These are phyloP conservation scores for Quercus mongolica DNA, from an alignment of 306 rosid genomes.

Conservation along the genomic window DNA sequence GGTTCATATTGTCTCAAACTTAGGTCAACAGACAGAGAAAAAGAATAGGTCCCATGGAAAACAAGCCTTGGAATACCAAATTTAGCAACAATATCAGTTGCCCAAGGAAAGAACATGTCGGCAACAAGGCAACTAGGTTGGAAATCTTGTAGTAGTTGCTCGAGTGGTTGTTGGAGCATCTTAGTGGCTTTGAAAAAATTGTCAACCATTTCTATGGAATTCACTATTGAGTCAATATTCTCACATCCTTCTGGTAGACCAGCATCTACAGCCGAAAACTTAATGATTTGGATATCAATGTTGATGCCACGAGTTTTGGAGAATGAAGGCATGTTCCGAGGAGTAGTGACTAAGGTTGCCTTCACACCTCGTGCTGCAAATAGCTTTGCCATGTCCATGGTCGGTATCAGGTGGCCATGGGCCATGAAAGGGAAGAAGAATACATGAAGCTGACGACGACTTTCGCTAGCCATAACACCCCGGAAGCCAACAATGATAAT, in stretches of 20 bases:
- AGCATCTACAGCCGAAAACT: slow-evolving; percentile 20
- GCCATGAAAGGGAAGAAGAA: no score
- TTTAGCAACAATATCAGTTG: slow-evolving; percentile 15
- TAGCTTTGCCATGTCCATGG: no score
- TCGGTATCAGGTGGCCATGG: no score
- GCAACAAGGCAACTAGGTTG: slow-evolving; percentile 8
- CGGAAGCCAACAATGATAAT: no score
- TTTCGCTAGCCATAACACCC: neutral
- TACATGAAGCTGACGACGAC: no score
- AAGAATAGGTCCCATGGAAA: slow-evolving; percentile 11
- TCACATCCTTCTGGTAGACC: slow-evolving; percentile 42
- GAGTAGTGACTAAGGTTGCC: no score
- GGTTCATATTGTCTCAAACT: slow-evolving; percentile 23
- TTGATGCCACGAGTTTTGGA: neutral
- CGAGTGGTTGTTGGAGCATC: neutral
- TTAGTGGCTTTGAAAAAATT: slow-evolving; percentile 18
- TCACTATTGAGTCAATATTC: neutral
- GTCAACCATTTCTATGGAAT: slow-evolving; percentile 2
- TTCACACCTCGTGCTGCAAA: no score
- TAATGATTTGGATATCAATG: slow-evolving; percentile 6
- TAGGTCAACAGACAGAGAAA: slow-evolving; percentile 14
- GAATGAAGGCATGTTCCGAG: no score
- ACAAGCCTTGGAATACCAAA: slow-evolving; percentile 24
- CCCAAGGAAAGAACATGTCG: slow-evolving; percentile 25
- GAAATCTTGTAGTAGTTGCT: no score